These are phyloP conservation scores for Salisapilia sapeloensis DNA, from an alignment of 352 stramenopile species.

Conservation along the genomic window DNA sequence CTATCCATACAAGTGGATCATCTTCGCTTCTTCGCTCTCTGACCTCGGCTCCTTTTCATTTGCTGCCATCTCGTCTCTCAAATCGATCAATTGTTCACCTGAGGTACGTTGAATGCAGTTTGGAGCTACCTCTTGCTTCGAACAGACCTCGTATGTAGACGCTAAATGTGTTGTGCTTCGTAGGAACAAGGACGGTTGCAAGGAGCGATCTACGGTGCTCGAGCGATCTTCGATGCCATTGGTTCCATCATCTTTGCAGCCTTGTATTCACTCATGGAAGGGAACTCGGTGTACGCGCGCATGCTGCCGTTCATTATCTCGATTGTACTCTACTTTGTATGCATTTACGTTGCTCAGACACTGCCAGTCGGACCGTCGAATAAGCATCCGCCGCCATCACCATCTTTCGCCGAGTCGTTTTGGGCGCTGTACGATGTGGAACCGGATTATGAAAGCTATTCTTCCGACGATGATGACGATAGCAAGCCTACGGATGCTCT, in stretches of 20 bases:
- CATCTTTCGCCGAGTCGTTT: no score
- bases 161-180: no score
- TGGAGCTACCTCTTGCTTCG: no score
- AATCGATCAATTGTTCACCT: conserved; percentile 43
- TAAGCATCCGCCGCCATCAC: conserved; percentile 9
- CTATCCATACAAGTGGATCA: conserved; percentile 35
- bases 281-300: conserved; percentile 18
- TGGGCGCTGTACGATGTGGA: no score
- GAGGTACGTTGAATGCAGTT: conserved; percentile 6
- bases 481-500: no score
- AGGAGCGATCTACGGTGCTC: conserved; percentile 46
- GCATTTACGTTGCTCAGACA: conserved; percentile 24
- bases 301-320: conserved; percentile 43
- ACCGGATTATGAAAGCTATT: no score
- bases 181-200: conserved; percentile 62
- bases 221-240: conserved; percentile 38
- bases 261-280: conserved; percentile 35
- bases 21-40: conserved; percentile 20
- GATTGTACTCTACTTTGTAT: conserved; percentile 22
- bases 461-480: no score
- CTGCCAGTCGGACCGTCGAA: conserved; percentile 12
- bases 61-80: conserved; percentile 42
- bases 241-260: conserved; percentile 34
- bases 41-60: conserved; percentile 52
- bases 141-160: no score